phyloP scores from a whole-genome alignment of 129 eudicot genomes.

The Cynara cardunculus region DNA sequence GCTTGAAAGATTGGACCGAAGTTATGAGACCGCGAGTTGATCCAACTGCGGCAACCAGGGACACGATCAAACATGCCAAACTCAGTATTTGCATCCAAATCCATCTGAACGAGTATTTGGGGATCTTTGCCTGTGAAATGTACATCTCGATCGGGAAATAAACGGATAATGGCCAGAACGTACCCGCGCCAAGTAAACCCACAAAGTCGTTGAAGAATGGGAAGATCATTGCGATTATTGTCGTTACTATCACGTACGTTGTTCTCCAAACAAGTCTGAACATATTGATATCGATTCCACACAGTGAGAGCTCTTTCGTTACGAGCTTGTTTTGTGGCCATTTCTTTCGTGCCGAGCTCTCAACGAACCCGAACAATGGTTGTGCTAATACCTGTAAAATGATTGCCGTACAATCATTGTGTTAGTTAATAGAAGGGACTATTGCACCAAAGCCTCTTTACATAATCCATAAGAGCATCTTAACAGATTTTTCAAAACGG shows the following conservation, averaged over 20 bases:
- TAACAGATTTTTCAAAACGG: not conserved
- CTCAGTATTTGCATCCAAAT: slow-evolving; percentile 46
- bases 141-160: slow-evolving; percentile 75
- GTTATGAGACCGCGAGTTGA: slow-evolving; percentile 52
- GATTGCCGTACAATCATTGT: not conserved
- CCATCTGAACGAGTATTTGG: slow-evolving; percentile 44
- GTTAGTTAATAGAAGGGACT: not conserved
- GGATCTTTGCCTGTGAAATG: slow-evolving; percentile 45
- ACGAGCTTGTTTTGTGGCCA: slow-evolving; percentile 55
- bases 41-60: slow-evolving; percentile 58
- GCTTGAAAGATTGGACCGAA: slow-evolving; percentile 35
- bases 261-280: slow-evolving; percentile 68
- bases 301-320: slow-evolving; percentile 18
- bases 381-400: slow-evolving; percentile 50
- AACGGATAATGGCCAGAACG: slow-evolving; percentile 79
- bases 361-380: slow-evolving; percentile 57
- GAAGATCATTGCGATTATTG: slow-evolving; percentile 54
- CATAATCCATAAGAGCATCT: not conserved
- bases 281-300: slow-evolving; percentile 32
- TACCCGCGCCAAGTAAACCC: slow-evolving; percentile 62
- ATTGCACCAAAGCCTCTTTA: not conserved
- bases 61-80: slow-evolving; percentile 41
- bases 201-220: slow-evolving; percentile 76
- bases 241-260: slow-evolving; percentile 41
- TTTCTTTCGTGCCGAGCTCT: slow-evolving; percentile 36